Evolutionary conservation across 2,329 filamentous ascomycete species (phyloP).

Genomic region (Colletotrichum graminicola): DNA sequence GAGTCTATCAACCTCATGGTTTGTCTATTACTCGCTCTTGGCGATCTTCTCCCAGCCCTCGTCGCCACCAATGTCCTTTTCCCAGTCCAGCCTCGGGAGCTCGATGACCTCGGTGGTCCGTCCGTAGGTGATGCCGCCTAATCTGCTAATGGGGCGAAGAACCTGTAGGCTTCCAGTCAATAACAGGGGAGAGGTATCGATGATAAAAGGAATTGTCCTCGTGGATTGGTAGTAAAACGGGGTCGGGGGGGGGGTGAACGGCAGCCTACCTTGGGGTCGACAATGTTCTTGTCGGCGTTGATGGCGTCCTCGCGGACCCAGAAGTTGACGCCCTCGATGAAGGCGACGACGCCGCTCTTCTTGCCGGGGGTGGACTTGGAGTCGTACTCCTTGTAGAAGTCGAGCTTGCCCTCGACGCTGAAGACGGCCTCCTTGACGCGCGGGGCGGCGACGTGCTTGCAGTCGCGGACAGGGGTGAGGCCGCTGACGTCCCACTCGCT

Average conservation of each 20-base stretch:
- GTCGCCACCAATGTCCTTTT: conserved; percentile 63
- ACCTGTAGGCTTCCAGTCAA: conserved; percentile 58
- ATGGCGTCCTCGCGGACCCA: conserved; percentile 92
- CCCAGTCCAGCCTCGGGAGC: conserved; percentile 72
- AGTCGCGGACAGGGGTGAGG: conserved; percentile 75
- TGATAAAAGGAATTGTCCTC: not conserved
- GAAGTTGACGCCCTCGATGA: conserved; percentile 87
- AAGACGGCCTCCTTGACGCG: conserved; percentile 88
- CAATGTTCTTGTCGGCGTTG: conserved; percentile 78
- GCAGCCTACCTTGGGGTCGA: conserved; percentile 75
- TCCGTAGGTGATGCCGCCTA: conserved; percentile 90
- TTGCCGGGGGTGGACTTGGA: conserved; percentile 77
- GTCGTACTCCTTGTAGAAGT: conserved; percentile 82
- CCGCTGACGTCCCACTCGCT: conserved; percentile 75
- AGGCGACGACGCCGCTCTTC: conserved; percentile 79
- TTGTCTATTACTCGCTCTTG: conserved; percentile 54
- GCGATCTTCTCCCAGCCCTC: conserved; percentile 70
- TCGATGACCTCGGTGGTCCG: conserved; percentile 78
- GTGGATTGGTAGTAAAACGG: not conserved
- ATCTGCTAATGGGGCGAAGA: conserved; percentile 78
- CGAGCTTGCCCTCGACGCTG: conserved; percentile 82
- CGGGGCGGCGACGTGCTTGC: conserved; percentile 74
- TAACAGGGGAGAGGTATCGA: not conserved
- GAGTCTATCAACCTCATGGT: not conserved
- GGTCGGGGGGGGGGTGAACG: not conserved